phyloP scores from a whole-genome alignment of 2,329 filamentous ascomycete species.

The Pseudogymnoascus sp. region DNA sequence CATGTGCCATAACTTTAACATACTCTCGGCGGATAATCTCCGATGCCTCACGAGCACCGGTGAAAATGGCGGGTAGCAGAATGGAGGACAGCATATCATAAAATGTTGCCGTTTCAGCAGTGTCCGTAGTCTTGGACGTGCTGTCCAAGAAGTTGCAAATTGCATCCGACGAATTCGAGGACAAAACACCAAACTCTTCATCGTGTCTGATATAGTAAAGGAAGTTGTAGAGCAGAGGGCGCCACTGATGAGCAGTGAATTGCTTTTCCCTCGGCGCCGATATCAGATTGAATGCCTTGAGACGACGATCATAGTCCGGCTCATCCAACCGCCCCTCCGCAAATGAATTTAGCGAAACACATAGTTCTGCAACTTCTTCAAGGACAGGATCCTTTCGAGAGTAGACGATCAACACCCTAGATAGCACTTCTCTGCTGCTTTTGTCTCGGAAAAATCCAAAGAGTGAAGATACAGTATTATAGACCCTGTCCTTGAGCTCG shows the following conservation, averaged over 20 bases:
- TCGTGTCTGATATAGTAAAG: slow-evolving; percentile 79
- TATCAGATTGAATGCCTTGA: slow-evolving; percentile 68
- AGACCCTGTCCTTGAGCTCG: slow-evolving; percentile 58
- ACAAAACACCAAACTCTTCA: slow-evolving; percentile 79
- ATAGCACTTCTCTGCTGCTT: slow-evolving; percentile 65
- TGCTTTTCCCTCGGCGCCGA: slow-evolving; percentile 52
- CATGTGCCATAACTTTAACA: slow-evolving; percentile 67
- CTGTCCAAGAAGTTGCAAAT: slow-evolving; percentile 71
- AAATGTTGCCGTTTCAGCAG: slow-evolving; percentile 41
- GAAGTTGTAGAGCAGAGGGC: slow-evolving; percentile 81
- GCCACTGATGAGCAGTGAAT: slow-evolving; percentile 71
- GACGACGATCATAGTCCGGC: slow-evolving; percentile 77
- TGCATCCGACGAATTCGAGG: slow-evolving; percentile 71
- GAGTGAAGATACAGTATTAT: slow-evolving; percentile 67
- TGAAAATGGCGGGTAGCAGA: slow-evolving; percentile 68
- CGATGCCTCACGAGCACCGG: slow-evolving; percentile 68
- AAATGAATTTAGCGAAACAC: slow-evolving; percentile 74
- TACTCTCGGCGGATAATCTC: slow-evolving; percentile 82
- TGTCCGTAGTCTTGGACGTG: slow-evolving; percentile 39
- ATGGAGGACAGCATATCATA: slow-evolving; percentile 53
- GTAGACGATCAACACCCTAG: slow-evolving; percentile 65
- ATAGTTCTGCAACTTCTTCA: slow-evolving; percentile 59
- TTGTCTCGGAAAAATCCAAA: slow-evolving; percentile 89
- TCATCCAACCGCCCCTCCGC: slow-evolving; percentile 67
- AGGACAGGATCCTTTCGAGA: slow-evolving; percentile 56